phyloP scores from a whole-genome alignment of 495 filamentous ascomycete species.

The Aspergillus mulundensis region DNA sequence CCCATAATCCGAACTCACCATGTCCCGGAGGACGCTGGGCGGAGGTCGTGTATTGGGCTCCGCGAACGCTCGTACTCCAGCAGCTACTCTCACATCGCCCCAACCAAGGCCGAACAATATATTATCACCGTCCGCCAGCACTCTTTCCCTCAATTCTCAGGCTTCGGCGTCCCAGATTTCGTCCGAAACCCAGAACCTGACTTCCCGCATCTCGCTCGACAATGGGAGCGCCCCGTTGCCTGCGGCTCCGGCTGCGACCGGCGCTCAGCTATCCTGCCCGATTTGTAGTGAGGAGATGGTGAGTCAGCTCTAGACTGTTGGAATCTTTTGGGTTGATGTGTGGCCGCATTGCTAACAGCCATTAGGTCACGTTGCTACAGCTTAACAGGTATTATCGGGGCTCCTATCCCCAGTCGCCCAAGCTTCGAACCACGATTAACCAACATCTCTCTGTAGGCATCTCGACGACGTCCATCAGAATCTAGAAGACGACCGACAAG shows the following conservation, averaged over 20 bases:
- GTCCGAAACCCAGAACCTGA: constrained; percentile 54
- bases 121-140: constrained; percentile 58
- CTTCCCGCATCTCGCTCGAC: constrained; percentile 53
- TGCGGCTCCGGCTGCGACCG: constrained; percentile 50
- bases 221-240: constrained; percentile 46
- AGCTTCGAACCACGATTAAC: constrained; percentile 16
- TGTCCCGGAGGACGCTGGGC: constrained; percentile 81
- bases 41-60: constrained; percentile 85
- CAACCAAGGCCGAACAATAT: constrained; percentile 49
- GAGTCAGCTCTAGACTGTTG: constrained; percentile 17
- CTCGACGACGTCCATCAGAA: constrained; percentile 93
- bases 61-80: constrained; percentile 70
- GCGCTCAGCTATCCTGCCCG: constrained; percentile 74
- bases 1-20: constrained; percentile 40
- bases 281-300: constrained; percentile 98
- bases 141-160: constrained; percentile 58
- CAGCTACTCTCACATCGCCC: constrained; percentile 53
- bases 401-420: background rate
- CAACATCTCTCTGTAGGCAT: constrained; percentile 52
- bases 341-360: constrained; percentile 7
- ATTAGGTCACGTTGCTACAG: constrained; percentile 84
- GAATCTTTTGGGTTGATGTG: background rate
- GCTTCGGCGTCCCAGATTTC: constrained; percentile 58
- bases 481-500: constrained; percentile 87
- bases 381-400: constrained; percentile 65